Percentiles rank a stretch among this genome's conserved stretches.
phyloP scores from a whole-genome alignment of 225 moss, liverwort and hornwort genomes.

The Bryum argenteum region DNA sequence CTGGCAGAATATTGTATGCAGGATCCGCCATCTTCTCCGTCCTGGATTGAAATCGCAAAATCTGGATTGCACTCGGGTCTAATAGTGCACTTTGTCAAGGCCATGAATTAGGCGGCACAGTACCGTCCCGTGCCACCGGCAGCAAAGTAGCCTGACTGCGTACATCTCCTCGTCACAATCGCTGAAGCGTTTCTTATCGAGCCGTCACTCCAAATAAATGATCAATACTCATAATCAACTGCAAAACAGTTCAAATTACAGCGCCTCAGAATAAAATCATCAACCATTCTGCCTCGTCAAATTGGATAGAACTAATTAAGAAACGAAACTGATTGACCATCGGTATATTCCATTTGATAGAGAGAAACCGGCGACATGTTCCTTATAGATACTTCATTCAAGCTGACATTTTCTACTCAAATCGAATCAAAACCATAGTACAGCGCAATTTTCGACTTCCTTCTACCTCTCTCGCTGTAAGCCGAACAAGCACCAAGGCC shows the following conservation, averaged over 20 bases:
- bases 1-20: constrained; percentile 82
- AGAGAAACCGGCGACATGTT: constrained; percentile 8
- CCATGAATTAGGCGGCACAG: constrained; percentile 24
- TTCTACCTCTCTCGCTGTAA: constrained; percentile 8
- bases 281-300: background rate
- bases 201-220: background rate
- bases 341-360: constrained; percentile 1
- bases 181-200: background rate
- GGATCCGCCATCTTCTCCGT: constrained; percentile 39
- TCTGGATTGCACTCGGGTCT: constrained; percentile 21
- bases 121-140: constrained; percentile 21
- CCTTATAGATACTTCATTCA: constrained; percentile 14
- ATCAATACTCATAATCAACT: background rate
- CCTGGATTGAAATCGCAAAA: constrained; percentile 15
- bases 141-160: constrained; percentile 7
- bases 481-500: background rate
- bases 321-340: background rate
- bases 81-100: constrained; percentile 24
- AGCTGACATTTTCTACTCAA: background rate
- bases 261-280: constrained; percentile 13
- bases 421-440: background rate
- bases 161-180: constrained; percentile 20
- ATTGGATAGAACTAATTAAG: background rate
- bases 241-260: constrained; percentile 15
- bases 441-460: constrained; percentile 15